Base-by-base conservation (phyloP, 176 grass and related monocot genomes). In the Oryza punctata region DNA sequence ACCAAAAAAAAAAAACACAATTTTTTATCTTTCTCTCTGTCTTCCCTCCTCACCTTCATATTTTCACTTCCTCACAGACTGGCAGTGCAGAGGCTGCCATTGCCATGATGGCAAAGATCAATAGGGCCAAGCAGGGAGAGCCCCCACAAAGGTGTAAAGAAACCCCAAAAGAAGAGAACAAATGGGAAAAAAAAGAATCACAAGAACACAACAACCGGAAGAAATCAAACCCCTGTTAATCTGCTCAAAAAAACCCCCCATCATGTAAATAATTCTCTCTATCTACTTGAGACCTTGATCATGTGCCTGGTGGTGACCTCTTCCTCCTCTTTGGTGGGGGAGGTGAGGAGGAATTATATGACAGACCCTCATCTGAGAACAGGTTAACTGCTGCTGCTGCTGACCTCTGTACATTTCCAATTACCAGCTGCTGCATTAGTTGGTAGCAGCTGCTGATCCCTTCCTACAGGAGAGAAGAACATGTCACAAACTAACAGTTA, bases 311-410 rank as follows among this genome's bases (percentile, higher is more conserved):
- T 76, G 64, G 82, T 63, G 88, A 83, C n/a, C 89, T 91, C 86
- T 93, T 99, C 92, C 84, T 96, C 73, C 91, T 92, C 63, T 92
- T 95, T 13, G 87, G 75, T 52, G 83, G 83, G 33, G 89, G 79
- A 38, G 89, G 81, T 38, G 85, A 89, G 67, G 83, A 86, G 32
- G 75, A 90, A 77, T 74, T 32, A 47, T 74, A 87, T 16, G 84
- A 75, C 38, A 79, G 74, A 7, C 68, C 85, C 76, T 90, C 91
- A 12, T 81, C 82, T 15, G 89, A 81, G 37, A 61, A 83, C 66
- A 89, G 70, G 50, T 82, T 84, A 70, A 73, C 76, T 67, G 49
- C 68, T 4, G 72, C 83, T 49, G 75, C 85, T 74, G 82, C 1
- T 70, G 44, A 74, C 57, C 84, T 92, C 65, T 85, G 81, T 27